Conservation (phyloP, 495 filamentous ascomycete species). For the Saxispiralis lemnorum region DNA sequence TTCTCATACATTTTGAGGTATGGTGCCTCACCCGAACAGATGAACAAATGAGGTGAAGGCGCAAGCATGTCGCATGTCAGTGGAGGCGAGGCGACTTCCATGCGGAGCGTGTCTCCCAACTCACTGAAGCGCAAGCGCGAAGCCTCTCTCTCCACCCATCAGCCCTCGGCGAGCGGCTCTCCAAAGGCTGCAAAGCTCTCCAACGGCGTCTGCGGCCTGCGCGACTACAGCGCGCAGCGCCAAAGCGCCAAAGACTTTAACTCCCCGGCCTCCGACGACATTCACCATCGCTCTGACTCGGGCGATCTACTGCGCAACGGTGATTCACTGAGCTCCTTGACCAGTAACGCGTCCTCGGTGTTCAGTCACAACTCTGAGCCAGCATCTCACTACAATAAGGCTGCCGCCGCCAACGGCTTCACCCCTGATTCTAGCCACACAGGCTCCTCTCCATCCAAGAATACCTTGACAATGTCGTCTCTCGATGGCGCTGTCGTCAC, state of each 20-base stretch:
- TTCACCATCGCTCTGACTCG: slow-evolving; percentile 30
- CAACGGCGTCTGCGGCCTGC: not conserved
- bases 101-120: slow-evolving; percentile 9
- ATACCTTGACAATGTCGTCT: slow-evolving; percentile 3
- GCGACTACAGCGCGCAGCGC: not conserved
- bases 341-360: slow-evolving; percentile 45
- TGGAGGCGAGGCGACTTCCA: slow-evolving; percentile 5
- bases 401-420: slow-evolving; percentile 34
- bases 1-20: not conserved
- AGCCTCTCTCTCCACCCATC: not conserved
- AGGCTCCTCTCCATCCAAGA: slow-evolving; percentile 55
- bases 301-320: slow-evolving; percentile 46
- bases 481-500: slow-evolving; percentile 12
- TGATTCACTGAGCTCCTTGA: slow-evolving; percentile 48
- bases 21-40: not conserved
- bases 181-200: slow-evolving; percentile 10
- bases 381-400: slow-evolving; percentile 31
- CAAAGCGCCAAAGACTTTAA: slow-evolving; percentile 8
- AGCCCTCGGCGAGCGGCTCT: slow-evolving; percentile 1
- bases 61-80: slow-evolving; percentile 16
- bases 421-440: slow-evolving; percentile 55
- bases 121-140: slow-evolving; percentile 17
- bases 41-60: slow-evolving; percentile 3
- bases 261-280: slow-evolving; percentile 32
- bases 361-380: slow-evolving; percentile 35